Evolutionary conservation across 2,329 filamentous ascomycete species (phyloP), one percentile per base, ranked within the genome.

Genomic region (Chalaropsis thielavioides): DNA sequence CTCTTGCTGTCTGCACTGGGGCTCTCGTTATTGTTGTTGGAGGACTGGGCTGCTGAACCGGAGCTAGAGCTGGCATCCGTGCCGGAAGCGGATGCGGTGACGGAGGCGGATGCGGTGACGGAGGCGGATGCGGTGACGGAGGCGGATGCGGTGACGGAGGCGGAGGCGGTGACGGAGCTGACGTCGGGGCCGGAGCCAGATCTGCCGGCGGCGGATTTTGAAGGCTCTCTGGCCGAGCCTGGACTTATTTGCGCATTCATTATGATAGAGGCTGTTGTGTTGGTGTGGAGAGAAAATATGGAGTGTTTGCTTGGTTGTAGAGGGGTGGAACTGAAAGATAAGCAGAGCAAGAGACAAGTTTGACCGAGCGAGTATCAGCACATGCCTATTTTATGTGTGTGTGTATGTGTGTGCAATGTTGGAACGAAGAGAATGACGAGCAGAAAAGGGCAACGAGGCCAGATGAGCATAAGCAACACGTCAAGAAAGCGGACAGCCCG

Each of bases 1-100:
- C 17, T 19, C 17, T 13, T 64, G 15, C 35, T 8, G n/a, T 64
- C 51, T 22, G 22, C 24, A 31, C 31, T 46, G 13, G 56, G 31
- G 31, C 49, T 31, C 35, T 60, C 51, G 24, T 17, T 35, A 35
- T 38, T 77, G 11, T 6, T 2, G 43, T 3, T 1, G 19, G 43
- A 22, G 13, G 22, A 22, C 19, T 15, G 38, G 8, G n/a, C 44
- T 60, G 19, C 22, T 2, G 51, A 11, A 22, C 54, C 38, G 54
- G 43, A 7, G 22, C 22, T 38, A 40, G 54, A 58, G 13, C 7
- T n/a, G n/a, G n/a, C n/a, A 31, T 31, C 31, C 6, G 31, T 31
- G 31, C 31, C 19, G 17, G 24, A 31, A 8, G 10, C 4, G 24
- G 43, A 15, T 3, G 15, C 49, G 51, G 22, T 31, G 31, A 2